Conservation (phyloP, 345 rosid species). For the Aurinia saxatilis region DNA sequence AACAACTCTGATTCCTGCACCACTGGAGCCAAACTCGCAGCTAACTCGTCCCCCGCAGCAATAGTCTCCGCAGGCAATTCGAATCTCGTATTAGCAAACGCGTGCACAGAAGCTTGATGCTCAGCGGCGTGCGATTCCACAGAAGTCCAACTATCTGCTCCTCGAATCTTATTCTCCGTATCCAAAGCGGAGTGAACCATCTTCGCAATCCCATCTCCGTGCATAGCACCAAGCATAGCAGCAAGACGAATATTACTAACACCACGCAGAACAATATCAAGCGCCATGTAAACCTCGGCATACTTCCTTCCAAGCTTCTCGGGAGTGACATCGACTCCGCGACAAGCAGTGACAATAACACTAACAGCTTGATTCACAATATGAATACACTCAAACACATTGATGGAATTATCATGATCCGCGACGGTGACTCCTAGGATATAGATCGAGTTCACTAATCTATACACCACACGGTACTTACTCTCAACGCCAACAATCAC, state of each 20-base stretch:
- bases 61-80: constrained; percentile 83
- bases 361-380: constrained; percentile 95
- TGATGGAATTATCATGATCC: constrained; percentile 79
- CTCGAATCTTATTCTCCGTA: constrained; percentile 86
- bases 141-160: constrained; percentile 71
- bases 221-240: constrained; percentile 93
- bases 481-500: constrained; percentile 96
- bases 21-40: constrained; percentile 52
- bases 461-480: constrained; percentile 86
- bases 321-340: constrained; percentile 99
- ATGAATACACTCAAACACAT: constrained; percentile 92
- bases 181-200: constrained; percentile 95
- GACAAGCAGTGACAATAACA: constrained; percentile 93
- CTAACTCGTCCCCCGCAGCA: constrained; percentile 74
- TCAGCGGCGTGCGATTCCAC: constrained; percentile 59
- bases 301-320: constrained; percentile 86
- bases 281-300: constrained; percentile 97
- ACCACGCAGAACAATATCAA: constrained; percentile 89
- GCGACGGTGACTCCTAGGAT: constrained; percentile 82
- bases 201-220: constrained; percentile 93
- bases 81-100: constrained; percentile 51
- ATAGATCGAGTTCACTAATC: constrained; percentile 90
- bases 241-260: constrained; percentile 84
- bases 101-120: constrained; percentile 56
- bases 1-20: constrained; percentile 40